Conservation (phyloP, 208 protist species). For the Acanthamoeba castellanii region DNA sequence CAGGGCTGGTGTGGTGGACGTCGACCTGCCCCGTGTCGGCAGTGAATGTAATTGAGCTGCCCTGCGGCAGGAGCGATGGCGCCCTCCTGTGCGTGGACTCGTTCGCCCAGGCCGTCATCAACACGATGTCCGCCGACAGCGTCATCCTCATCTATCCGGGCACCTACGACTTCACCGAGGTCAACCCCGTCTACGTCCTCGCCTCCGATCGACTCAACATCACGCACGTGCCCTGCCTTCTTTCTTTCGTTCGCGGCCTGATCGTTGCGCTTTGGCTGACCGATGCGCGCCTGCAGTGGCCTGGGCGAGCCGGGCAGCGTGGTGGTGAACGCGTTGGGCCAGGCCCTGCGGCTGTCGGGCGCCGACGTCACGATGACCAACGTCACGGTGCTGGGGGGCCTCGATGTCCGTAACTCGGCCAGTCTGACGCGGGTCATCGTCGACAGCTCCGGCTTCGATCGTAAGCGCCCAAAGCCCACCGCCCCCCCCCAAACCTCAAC, state of each 20-base stretch:
- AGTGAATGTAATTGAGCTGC: not conserved
- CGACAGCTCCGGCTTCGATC: not conserved
- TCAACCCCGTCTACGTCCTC: not conserved
- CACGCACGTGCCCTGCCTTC: not conserved
- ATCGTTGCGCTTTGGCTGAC: too few species aligned
- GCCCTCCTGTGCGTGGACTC: not conserved
- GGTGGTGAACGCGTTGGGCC: not conserved
- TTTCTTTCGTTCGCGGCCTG: not conserved
- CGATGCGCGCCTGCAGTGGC: not conserved
- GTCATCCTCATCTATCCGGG: constrained; percentile 12
- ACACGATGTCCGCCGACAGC: not conserved
- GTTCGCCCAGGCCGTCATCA: not conserved
- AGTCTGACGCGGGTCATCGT: not conserved
- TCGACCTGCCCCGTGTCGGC: not conserved
- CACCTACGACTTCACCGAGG: not conserved
- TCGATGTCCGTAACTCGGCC: not conserved
- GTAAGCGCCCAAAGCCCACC: not conserved
- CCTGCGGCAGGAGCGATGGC: not conserved
- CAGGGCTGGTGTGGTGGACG: not conserved
- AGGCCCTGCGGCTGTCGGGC: not conserved
- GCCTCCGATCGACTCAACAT: not conserved
- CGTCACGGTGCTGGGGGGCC: not conserved
- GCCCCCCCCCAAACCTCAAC: too few species aligned
- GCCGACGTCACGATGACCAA: not conserved
- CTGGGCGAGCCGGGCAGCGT: not conserved